Base-by-base conservation (phyloP, 192 early-diverging fungal genomes). In the Coemansia sp. region DNA sequence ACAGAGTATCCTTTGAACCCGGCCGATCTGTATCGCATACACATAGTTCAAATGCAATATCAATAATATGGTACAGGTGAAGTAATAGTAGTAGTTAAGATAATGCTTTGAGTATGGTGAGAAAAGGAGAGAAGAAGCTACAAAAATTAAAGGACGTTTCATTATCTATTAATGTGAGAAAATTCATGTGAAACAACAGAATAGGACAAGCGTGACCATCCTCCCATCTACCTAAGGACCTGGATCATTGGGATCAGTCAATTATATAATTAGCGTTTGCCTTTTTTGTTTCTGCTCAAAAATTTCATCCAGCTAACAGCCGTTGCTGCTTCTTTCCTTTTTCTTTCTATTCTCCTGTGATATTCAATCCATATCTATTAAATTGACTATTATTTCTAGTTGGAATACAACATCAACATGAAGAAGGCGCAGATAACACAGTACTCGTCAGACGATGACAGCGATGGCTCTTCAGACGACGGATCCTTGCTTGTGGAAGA, bases 1-100 rank as follows among this genome's bases (percentile, higher is more conserved):
- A 97, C 94, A n/a, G 88, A 84, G 71, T 95, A 95, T 53, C 95
- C 95, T 67, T 97, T 94, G 81, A 86, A 95, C 6, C 93, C 93
- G 32, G 87, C 76, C 21, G 95, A 95, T 54, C 89, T 84, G 79
- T 90, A 92, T 58, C 56, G 56, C 56, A 58, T 37, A 41, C 32
- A 38, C 56, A 58, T 58, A 9, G 38, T 58, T 11, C n/a, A 37
- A 58, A 23, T 16, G 19, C 38, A 58, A 40, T 58, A 58, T 58
- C 9, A 58, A 15, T 11, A 48, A 41, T 58, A 58, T 41, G 39
- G 56, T 58, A 58, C 38, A 58, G 39, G 11, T 3, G 10, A 9
- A 47, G 12, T 40, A 5, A 40, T 58, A 58, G 47, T n/a, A 23
- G 6, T 40, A 13, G 38, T 40, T 58, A 40, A 40, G 38, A 13